These are phyloP conservation scores for Trichoderma atrobrunneum DNA, from an alignment of 2,329 filamentous ascomycete species.

Conservation along the genomic window DNA sequence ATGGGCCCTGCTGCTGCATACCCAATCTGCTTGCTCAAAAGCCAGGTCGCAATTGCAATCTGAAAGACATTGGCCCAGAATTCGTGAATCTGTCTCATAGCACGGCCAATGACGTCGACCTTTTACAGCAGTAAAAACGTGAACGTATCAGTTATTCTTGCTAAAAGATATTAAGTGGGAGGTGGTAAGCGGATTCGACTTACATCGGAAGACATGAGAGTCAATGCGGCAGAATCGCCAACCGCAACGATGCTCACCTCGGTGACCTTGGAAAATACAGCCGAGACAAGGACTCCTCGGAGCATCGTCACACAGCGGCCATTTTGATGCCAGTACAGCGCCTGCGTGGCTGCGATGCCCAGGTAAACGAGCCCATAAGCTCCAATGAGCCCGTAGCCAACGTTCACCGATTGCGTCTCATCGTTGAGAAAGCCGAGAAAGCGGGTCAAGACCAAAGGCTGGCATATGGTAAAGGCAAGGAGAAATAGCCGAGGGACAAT, in stretches of 20 bases:
- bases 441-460: conserved; percentile 36
- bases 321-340: conserved; percentile 24
- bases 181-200: neutral
- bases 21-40: conserved; percentile 35
- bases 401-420: conserved; percentile 23
- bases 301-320: conserved; percentile 34
- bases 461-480: conserved; percentile 37
- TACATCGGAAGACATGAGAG: conserved; percentile 43
- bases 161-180: neutral
- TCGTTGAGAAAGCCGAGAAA: conserved; percentile 29
- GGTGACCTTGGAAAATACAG: conserved; percentile 34
- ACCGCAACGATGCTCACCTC: conserved; percentile 28
- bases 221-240: conserved; percentile 36
- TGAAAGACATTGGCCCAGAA: conserved; percentile 38
- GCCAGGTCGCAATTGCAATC: conserved; percentile 30
- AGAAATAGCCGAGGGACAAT: conserved; percentile 33
- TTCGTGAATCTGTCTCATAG: conserved; percentile 36
- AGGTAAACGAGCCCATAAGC: conserved; percentile 35
- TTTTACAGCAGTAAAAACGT: conserved; percentile 13
- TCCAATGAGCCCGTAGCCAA: conserved; percentile 34
- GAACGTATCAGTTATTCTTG: neutral
- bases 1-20: conserved; percentile 35
- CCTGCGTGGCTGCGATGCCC: conserved; percentile 32
- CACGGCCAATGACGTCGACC: conserved; percentile 39
- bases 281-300: conserved; percentile 32